phyloP scores from a whole-genome alignment of 148 eudicot species.

The Heliamphora exappendiculata region DNA sequence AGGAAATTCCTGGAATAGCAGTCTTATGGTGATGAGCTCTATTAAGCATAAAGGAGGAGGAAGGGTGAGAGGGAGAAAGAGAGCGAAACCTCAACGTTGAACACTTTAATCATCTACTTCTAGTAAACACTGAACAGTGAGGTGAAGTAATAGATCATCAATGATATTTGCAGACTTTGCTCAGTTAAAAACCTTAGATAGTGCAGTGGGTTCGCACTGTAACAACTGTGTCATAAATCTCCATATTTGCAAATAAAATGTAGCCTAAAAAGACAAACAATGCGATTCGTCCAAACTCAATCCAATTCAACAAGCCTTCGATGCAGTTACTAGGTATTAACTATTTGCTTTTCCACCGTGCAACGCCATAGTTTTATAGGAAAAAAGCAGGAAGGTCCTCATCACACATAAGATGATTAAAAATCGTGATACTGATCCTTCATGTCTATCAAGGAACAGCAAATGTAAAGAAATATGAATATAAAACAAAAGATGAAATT shows the following conservation, averaged over 20 bases:
- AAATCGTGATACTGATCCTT: neutral
- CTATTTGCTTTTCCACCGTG: neutral
- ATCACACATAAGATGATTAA: neutral
- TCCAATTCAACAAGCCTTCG: constrained; percentile 4
- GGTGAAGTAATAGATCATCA: neutral
- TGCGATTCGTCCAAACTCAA: neutral
- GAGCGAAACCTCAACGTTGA: too few relatives aligned
- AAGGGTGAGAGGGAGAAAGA: too few relatives aligned
- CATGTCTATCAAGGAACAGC: neutral
- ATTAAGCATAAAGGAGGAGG: too few relatives aligned
- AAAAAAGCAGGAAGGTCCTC: neutral
- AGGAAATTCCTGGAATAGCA: too few relatives aligned
- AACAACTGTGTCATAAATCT: neutral
- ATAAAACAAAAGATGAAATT: neutral
- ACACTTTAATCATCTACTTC: too few relatives aligned
- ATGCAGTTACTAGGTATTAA: neutral
- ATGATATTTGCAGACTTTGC: neutral
- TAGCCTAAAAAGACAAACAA: neutral
- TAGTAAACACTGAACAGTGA: too few relatives aligned
- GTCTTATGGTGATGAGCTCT: too few relatives aligned
- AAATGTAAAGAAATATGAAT: neutral
- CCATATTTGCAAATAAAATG: neutral
- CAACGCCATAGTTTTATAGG: neutral
- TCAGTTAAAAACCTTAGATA: neutral
- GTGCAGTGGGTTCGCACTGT: neutral